phyloP scores from a whole-genome alignment of 208 protist species.

The Crithidia expoeki region DNA sequence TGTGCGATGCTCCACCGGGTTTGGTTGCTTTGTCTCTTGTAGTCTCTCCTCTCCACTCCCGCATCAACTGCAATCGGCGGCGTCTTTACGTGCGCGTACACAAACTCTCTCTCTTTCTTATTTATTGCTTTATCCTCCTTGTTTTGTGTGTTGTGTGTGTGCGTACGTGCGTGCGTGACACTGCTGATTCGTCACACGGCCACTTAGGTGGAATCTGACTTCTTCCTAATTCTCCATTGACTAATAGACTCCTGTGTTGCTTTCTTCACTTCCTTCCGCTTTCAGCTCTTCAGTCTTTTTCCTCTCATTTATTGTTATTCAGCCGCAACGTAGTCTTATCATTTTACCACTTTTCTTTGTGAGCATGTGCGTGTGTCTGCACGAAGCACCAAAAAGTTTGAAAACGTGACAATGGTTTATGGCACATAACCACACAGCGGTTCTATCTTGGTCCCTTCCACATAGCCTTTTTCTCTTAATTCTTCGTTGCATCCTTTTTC shows the following conservation, averaged over 20 bases:
- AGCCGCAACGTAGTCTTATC: no score
- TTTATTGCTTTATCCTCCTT: neutral
- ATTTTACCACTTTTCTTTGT: neutral
- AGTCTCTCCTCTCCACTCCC: no score
- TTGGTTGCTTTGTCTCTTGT: no score
- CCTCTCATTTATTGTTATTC: constrained; percentile 15
- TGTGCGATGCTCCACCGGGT: no score
- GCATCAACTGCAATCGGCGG: no score
- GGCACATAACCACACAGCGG: neutral
- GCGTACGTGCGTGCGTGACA: no score
- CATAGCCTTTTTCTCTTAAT: neutral
- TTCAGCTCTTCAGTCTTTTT: neutral
- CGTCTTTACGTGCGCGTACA: no score
- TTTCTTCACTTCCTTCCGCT: neutral
- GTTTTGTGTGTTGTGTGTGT: constrained; percentile 4
- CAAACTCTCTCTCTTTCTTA: no score
- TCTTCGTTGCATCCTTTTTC: neutral
- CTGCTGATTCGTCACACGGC: neutral
- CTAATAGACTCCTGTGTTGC: neutral
- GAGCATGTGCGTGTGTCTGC: no score
- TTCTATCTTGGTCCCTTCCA: neutral
- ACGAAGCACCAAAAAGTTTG: neutral
- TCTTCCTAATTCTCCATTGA: neutral
- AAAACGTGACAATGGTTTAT: neutral
- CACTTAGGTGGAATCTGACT: neutral